Base-by-base conservation (phyloP, 2,329 filamentous ascomycete genomes). In the Pleurostoma richardsiae region DNA sequence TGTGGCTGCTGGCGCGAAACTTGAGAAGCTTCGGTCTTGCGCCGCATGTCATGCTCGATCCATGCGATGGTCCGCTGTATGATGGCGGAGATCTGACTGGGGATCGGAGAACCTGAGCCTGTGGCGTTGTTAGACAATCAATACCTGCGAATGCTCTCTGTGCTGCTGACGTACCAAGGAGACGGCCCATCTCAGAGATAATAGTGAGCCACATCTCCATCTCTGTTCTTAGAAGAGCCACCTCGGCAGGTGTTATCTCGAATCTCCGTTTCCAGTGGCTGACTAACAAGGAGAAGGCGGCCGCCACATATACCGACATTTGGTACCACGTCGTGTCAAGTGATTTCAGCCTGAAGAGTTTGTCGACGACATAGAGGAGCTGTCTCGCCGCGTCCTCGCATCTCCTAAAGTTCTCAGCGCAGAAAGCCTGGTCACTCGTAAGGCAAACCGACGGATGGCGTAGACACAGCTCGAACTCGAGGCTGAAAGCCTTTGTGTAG, bases 321-420 rank as follows among this genome's bases (percentile, higher is more conserved):
- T 85, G 84, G 56, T 88, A 86, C 86, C 87, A 91, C 1, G 86
- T 89, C 2, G 85, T 88, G 58, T 92, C 88, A 4, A 91, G 67
- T 40, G 81, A 82, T 57, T 85, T 87, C 48, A 83, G 70, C 54
- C 74, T 75, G 48, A 80, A 77, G 42, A 91, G 65, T 45, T 80
- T 71, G 27, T 73, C 71, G 5, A 83, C 79, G 29, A 77, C 73
- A 27, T 72, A 69, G 3, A 91, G 69, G 65, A 90, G 80, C 50
- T 83, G 77, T 41, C 77, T 74, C 5, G 85, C 78, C 7, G 80
- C 80, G 42, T 83, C 77, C 31, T 88, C 77, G 59, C 85, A 89
- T 40, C 86, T 77, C 40, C 73, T 74, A 45, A 82, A 77, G 53
- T 85, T 81, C 40, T 85, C 79, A 3, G 79, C 73, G 47, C 82